A percentile compares a stretch with the other conserved stretches of the same genome.
Conservation (phyloP, 129 eudicot species). For the Chrysanthemum seticuspe region DNA sequence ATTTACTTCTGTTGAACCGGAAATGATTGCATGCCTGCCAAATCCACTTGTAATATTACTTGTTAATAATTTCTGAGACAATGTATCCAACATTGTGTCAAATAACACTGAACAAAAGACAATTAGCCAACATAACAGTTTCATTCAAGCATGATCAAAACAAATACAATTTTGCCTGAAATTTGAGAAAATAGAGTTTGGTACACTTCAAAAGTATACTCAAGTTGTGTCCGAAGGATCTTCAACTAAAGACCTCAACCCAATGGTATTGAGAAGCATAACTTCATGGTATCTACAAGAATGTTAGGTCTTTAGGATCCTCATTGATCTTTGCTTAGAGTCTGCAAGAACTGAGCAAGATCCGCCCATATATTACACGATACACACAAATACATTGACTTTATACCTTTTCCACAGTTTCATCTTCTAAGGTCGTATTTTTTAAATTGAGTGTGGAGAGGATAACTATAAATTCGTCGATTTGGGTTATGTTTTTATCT, state of each 20-base stretch:
- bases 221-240: conserved; percentile 12
- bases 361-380: conserved; percentile 78
- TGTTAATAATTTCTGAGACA: too few relatives aligned
- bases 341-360: conserved; percentile 90
- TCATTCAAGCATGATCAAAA: background rate
- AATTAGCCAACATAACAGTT: background rate
- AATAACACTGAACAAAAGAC: background rate
- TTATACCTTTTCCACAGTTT: background rate
- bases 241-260: background rate
- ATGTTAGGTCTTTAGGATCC: conserved; percentile 79
- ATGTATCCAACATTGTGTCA: background rate
- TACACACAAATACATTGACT: background rate
- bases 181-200: conserved; percentile 16
- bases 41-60: too few relatives aligned
- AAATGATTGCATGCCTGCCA: too few relatives aligned
- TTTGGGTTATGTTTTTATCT: too few relatives aligned
- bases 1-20: too few relatives aligned
- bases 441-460: background rate
- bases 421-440: background rate
- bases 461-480: background rate
- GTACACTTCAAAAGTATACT: conserved; percentile 21
- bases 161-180: background rate
- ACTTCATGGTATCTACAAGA: conserved; percentile 35
- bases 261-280: conserved; percentile 1
- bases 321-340: conserved; percentile 73